A percentile compares a stretch with the other conserved stretches of the same genome.
Evolutionary conservation across 2,329 filamentous ascomycete genomes (phyloP).

Genomic region (Colletotrichum brevisporum): DNA sequence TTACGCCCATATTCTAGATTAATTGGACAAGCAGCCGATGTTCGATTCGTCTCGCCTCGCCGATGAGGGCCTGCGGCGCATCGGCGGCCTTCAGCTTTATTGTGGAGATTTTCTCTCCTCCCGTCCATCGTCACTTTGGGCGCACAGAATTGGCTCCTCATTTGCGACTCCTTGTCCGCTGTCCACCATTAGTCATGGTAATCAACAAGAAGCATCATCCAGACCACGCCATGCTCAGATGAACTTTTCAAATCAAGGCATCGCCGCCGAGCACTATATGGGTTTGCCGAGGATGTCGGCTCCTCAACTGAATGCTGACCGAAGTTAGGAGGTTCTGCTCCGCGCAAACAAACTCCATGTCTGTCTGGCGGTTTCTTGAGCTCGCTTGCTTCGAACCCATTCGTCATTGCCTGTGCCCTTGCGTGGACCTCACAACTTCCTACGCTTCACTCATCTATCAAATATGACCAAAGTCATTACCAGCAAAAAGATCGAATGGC

Average conservation of each 20-base stretch:
- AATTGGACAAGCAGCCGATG: not conserved
- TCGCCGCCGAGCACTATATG: not conserved
- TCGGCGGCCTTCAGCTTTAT: not conserved
- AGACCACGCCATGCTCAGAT: not conserved
- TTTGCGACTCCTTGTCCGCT: not conserved
- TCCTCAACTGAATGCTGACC: not conserved
- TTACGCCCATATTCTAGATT: not conserved
- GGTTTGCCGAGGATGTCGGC: not conserved
- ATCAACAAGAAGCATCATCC: constrained; percentile 13
- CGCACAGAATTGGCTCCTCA: not conserved
- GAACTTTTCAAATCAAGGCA: constrained; percentile 7
- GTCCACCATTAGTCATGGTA: constrained; percentile 1
- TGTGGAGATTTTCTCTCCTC: not conserved
- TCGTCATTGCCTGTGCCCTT: not conserved
- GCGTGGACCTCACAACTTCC: too few relatives aligned
- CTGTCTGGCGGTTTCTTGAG: too few relatives aligned
- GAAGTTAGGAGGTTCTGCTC: not conserved
- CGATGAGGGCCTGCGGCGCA: constrained; percentile 35
- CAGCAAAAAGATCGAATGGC: too few relatives aligned
- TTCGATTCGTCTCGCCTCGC: constrained; percentile 41
- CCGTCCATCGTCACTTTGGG: not conserved
- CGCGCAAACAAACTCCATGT: not conserved
- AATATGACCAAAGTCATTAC: too few relatives aligned
- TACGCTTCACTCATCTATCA: too few relatives aligned
- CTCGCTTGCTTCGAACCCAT: not conserved